These are phyloP conservation scores for Citrus inodora DNA, from an alignment of 345 rosid genomes.

Conservation along the genomic window DNA sequence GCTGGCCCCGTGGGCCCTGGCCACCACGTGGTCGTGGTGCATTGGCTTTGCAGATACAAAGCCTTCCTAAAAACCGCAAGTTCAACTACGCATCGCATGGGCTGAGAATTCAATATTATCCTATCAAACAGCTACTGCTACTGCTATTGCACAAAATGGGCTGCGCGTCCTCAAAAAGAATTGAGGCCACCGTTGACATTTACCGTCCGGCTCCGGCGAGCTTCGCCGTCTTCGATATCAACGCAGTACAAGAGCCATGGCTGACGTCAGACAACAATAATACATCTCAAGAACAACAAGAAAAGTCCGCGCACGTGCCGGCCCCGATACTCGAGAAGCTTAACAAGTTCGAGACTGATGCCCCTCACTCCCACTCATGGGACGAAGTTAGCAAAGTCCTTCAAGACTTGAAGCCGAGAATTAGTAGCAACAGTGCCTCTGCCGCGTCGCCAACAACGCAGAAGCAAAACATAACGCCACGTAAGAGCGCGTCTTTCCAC, in stretches of 20 bases:
- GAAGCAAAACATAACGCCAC: constrained; percentile 20
- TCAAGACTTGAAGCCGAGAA: constrained; percentile 55
- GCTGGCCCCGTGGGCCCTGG: neutral
- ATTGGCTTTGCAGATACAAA: too few species aligned
- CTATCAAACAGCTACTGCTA: too few species aligned
- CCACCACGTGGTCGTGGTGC: too few species aligned
- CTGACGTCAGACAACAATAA: constrained; percentile 20
- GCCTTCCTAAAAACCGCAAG: too few species aligned
- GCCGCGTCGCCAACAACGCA: neutral
- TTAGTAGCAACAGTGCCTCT: neutral
- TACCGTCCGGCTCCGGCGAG: constrained; percentile 78
- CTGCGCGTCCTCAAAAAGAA: constrained; percentile 65
- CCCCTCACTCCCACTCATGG: constrained; percentile 69
- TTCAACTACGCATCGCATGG: too few species aligned
- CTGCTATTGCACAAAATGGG: constrained; percentile 45
- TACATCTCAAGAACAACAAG: constrained; percentile 27
- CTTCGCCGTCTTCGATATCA: constrained; percentile 75
- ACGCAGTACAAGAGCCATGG: constrained; percentile 89
- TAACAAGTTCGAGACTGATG: constrained; percentile 43
- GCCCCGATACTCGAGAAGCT: constrained; percentile 52
- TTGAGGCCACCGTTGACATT: constrained; percentile 52
- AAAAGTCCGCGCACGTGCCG: constrained; percentile 38
- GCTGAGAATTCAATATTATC: too few species aligned
- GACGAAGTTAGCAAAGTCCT: constrained; percentile 87
- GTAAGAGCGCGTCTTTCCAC: constrained; percentile 68